Percentiles rank a stretch among this genome's conserved stretches.
Conservation (phyloP, 2,329 filamentous ascomycete species). For the Venturia pyrina region DNA sequence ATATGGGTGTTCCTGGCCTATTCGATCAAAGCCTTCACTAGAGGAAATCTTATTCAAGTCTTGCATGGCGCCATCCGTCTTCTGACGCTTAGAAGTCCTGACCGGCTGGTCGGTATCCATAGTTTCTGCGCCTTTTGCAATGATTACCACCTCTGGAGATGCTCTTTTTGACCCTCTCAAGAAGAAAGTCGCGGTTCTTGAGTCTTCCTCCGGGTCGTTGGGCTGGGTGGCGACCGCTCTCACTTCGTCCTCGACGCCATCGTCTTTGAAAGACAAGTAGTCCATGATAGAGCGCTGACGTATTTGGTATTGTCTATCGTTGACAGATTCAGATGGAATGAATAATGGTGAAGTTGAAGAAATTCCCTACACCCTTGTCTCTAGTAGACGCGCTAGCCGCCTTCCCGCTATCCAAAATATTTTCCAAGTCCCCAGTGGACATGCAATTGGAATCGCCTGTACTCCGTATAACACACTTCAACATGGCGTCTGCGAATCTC, state of each 20-base stretch:
- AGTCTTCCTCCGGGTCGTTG: constrained; percentile 3
- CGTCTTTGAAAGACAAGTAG: background rate
- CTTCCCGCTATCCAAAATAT: background rate
- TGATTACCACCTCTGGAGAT: background rate
- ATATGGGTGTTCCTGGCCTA: background rate
- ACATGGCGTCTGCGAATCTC: background rate
- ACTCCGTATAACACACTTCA: background rate
- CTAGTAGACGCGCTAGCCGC: constrained; percentile 47
- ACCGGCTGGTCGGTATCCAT: background rate
- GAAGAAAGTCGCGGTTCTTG: background rate
- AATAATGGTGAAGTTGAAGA: background rate
- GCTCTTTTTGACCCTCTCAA: background rate
- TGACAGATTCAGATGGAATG: background rate
- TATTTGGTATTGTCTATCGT: background rate
- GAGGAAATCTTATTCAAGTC: background rate
- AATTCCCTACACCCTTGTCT: background rate
- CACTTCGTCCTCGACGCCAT: background rate
- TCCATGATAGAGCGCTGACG: background rate
- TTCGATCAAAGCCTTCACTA: background rate
- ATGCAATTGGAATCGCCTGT: background rate
- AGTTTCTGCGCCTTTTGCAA: background rate
- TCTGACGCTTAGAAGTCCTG: background rate
- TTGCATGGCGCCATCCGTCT: background rate
- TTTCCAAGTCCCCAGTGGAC: background rate
- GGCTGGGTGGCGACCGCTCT: background rate